Evolutionary conservation across 148 eudicot species (phyloP).

Genomic region (Euryodendron excelsum): DNA sequence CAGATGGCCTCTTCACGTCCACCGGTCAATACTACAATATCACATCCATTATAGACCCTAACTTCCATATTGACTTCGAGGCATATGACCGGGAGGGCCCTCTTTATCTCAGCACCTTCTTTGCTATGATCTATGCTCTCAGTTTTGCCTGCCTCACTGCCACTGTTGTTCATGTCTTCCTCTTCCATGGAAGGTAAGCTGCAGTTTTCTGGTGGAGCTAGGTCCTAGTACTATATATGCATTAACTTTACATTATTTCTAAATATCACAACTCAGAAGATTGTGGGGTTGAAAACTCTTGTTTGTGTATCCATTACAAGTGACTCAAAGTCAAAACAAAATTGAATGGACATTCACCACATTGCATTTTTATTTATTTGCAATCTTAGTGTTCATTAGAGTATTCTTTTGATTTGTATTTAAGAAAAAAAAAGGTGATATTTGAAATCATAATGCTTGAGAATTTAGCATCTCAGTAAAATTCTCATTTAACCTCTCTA

Average conservation of each 20-base stretch:
- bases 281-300: too few relatives aligned
- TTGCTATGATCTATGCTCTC: slow-evolving; percentile 46
- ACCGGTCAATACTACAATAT: slow-evolving; percentile 59
- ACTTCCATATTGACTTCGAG: slow-evolving; percentile 40
- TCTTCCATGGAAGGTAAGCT: slow-evolving; percentile 65
- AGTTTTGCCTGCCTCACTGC: slow-evolving; percentile 61
- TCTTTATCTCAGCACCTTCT: slow-evolving; percentile 49
- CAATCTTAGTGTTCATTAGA: too few relatives aligned
- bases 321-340: too few relatives aligned
- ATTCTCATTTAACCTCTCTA: not conserved
- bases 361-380: too few relatives aligned
- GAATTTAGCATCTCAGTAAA: not conserved
- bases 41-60: slow-evolving; percentile 48
- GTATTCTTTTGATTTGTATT: too few relatives aligned
- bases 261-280: too few relatives aligned
- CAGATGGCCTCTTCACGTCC: slow-evolving; percentile 50
- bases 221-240: too few relatives aligned
- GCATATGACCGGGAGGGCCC: slow-evolving; percentile 47
- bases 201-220: not conserved
- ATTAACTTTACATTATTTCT: too few relatives aligned
- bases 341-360: too few relatives aligned
- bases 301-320: too few relatives aligned
- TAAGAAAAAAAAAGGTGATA: too few relatives aligned
- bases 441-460: not conserved
- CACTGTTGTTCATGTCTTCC: slow-evolving; percentile 51